Base-by-base conservation (phyloP, 1,139 yeast genomes). In the Taphrina betulina region DNA sequence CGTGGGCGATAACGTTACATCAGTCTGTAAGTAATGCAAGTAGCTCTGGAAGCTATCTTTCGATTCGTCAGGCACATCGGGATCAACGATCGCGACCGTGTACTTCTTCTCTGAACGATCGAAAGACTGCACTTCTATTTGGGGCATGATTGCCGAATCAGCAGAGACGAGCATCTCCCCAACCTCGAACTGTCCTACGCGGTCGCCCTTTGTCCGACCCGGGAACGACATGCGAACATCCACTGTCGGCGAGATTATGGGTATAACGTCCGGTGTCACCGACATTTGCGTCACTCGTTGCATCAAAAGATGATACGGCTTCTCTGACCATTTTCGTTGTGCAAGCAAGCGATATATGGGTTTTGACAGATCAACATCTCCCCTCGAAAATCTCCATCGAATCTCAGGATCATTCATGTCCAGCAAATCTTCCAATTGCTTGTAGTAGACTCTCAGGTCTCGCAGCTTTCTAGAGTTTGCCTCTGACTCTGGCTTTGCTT, bases 221-320 rank as follows among this genome's bases (percentile, higher is more conserved):
- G 80, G 75, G 68, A 92, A 92, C 70, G 80, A 83, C 48, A 94
- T 69, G 54, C 79, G 75, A 7, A 92, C 88, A 53, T 85, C 87
- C 14, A 81, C 94, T 61, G 76, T 72, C 17, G 98, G 97, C n/a
- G 78, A 82, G 58, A 92, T 71, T 0, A 97, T 88, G 22, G 97
- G 94, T 67, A 92, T 69, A 1, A 97, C 89, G 68, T 92, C 98
- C 26, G 98, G 98, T 61, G 94, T 85, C 52, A 88, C 88, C 53
- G 79, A 79, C 63, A 89, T 73, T 59, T 86, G 83, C 71, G 92
- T 98, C 59, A 94, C 71, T 72, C 97, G 81, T 73, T 92, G 97
- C 87, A 87, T 85, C 57, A 82, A 73, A 56, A 85, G 67, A 81
- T 85, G 82, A 69, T 80, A 78, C 50, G 79, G 83, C 62, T 82